Percentiles rank a stretch among this genome's conserved stretches.
Conservation (phyloP, 495 filamentous ascomycete species). For the Aspergillus avenaceus region DNA sequence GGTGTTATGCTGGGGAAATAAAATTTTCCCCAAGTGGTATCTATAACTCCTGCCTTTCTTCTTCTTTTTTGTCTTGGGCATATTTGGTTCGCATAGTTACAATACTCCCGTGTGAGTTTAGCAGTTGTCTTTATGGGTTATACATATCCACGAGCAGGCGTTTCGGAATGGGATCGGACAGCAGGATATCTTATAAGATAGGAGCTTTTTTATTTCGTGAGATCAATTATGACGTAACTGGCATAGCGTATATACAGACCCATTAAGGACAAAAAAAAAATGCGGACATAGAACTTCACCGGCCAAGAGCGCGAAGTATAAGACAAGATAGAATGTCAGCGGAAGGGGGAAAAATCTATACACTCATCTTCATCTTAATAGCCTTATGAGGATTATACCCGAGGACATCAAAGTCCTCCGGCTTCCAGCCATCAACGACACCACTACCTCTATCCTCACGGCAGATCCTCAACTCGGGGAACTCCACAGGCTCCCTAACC, state of each 20-base stretch:
- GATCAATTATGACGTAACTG: too few relatives aligned
- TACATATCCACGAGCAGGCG: not conserved
- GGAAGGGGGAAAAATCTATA: slow-evolving; percentile 42
- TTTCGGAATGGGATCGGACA: too few relatives aligned
- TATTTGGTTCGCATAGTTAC: slow-evolving; percentile 5
- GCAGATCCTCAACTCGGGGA: slow-evolving; percentile 71
- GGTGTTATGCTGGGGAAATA: slow-evolving; percentile 51
- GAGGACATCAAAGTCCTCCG: slow-evolving; percentile 82
- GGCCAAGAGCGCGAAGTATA: too few relatives aligned
- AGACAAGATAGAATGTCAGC: slow-evolving; percentile 19
- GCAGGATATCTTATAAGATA: too few relatives aligned
- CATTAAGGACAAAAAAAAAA: too few relatives aligned
- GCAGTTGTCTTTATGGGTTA: not conserved
- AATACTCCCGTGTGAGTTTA: slow-evolving; percentile 3
- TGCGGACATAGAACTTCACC: too few relatives aligned
- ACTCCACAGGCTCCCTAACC: slow-evolving; percentile 70
- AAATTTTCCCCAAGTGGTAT: slow-evolving; percentile 1
- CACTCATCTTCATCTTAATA: slow-evolving; percentile 98
- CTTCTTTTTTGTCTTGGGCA: slow-evolving; percentile 8
- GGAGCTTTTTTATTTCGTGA: too few relatives aligned
- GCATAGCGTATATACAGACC: too few relatives aligned
- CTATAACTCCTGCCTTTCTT: slow-evolving; percentile 3
- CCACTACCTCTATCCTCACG: slow-evolving; percentile 57
- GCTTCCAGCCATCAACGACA: slow-evolving; percentile 72
- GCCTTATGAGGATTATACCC: slow-evolving; percentile 87